Base-by-base conservation (phyloP, 768 basidiomycete genomes). In the Suillus discolor region DNA sequence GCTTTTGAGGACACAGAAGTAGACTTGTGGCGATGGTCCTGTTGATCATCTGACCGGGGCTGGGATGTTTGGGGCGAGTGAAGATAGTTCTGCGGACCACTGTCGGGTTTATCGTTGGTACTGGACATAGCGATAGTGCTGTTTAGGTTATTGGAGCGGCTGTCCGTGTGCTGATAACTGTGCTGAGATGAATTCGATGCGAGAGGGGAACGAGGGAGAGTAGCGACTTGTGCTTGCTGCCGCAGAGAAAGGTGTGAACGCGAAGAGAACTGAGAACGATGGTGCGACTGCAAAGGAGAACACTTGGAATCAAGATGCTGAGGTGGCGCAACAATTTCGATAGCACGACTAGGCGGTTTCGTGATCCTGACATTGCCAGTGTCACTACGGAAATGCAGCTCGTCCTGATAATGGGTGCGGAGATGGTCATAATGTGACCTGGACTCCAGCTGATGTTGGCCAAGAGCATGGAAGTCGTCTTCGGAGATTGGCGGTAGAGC, bases 401-500 rank as follows among this genome's bases (percentile, higher is more conserved):
- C 28, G 7, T 11, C 28, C 20, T 65, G 65, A 20, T 47, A 47
- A 15, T 20, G 25, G 31, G 64, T 67, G 61, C 53, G 70, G 61
- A 49, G 65, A 34, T 62, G 39, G 18, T 62, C 57, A 42, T 60
- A 31, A 25, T 61, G 42, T 7, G 65, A 65, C 20, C 45, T 47
- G 20, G 71, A 65, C 59, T 59, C 59, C 41, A 42, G 62, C 12
- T 64, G 41, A 1, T 57, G 45, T 57, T 70, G 68, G 6, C 67
- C 55, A 66, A 72, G 69, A 15, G 75, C 69, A 61, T 78, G 78
- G 65, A 81, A 78, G 23, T 79, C 77, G 42, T 79, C 74, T 64
- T 79, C 80, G 1, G 78, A 79, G 59, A 80, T 75, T 49, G 71
- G 60, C 63, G 72, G 55, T 63, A 74, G 44, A 47, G 57, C 44